Base-by-base conservation (phyloP, 2,329 filamentous ascomycete species). In the Iodosphaeria phyllophila region DNA sequence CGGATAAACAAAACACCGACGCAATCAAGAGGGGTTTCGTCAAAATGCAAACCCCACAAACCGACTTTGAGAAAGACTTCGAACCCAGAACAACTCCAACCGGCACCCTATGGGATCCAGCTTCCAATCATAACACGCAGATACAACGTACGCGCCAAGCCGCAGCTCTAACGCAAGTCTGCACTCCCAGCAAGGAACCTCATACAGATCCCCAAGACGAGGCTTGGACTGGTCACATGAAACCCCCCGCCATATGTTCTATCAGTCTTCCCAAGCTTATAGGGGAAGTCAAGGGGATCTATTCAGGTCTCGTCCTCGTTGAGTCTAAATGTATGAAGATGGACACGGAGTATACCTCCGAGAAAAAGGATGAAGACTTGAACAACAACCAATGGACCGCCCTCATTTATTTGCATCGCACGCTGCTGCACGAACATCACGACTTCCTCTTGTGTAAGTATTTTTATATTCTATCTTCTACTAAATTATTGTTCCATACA, bases 321-420 rank as follows among this genome's bases (percentile, higher is more conserved):
- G 86, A 95, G 42, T 69, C 66, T 13, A 82, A 89, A 36, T 86
- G 82, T 37, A 84, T 91, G 1, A 75, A 91, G 27, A 74, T 91
- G 1, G 78, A 86, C 35, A 70, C 66, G 6, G 58, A 65, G 0
- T 64, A 70, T 22, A 59, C 56, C 0, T 50, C 52, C 0, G n/a
- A n/a, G n/a, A 52, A 58, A 15, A 40, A 16, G n/a, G 41, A 42
- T 8, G 32, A 42, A 0, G 54, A 56, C 10, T 44, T 73, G 0
- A 68, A 56, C 13, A 54, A 64, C 20, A 71, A 84, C 25, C 77
- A 92, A 37, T 92, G 79, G 75, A 76, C 91, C 34, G 75, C 78
- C 0, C 48, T 93, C 0, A 82, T 92, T 20, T 74, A 75, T 0
- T 45, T 93, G 0, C 86, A 95, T 36, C 59, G 79, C 1, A 89